Evolutionary conservation across 441 rosid genomes (phyloP).

Genomic region (Sinapis alba): DNA sequence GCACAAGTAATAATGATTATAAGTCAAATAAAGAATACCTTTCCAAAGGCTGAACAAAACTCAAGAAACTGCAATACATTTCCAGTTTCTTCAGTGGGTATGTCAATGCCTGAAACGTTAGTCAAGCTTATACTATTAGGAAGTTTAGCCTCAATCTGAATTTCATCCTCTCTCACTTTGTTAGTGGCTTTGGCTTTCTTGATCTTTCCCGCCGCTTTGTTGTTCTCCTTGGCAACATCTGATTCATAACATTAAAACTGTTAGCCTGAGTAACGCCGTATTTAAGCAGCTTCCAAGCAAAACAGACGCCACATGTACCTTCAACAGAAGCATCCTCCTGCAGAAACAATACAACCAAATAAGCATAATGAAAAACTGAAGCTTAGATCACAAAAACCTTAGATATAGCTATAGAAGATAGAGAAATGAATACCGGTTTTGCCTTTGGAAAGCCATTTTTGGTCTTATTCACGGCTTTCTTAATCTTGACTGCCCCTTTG

Average conservation of each 20-base stretch:
- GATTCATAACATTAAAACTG: background rate
- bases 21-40: conserved; percentile 39
- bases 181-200: conserved; percentile 13
- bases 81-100: conserved; percentile 56
- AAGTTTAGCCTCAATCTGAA: conserved; percentile 42
- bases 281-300: background rate
- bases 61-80: conserved; percentile 66
- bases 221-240: conserved; percentile 17
- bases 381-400: background rate
- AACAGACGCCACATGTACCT: background rate
- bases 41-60: conserved; percentile 74
- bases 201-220: conserved; percentile 32
- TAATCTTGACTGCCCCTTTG: conserved; percentile 34
- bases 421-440: background rate
- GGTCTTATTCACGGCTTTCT: conserved; percentile 4
- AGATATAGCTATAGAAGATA: background rate
- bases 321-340: background rate
- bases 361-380: background rate
- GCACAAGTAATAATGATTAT: background rate
- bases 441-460: background rate
- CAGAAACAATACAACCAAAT: conserved; percentile 6
- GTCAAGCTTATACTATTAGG: conserved; percentile 53
- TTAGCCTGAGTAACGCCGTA: background rate
- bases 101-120: conserved; percentile 53
- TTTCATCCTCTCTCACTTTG: conserved; percentile 36